Evolutionary conservation across 208 protist species (phyloP).

Genomic region (Wallacemonas sp.): DNA sequence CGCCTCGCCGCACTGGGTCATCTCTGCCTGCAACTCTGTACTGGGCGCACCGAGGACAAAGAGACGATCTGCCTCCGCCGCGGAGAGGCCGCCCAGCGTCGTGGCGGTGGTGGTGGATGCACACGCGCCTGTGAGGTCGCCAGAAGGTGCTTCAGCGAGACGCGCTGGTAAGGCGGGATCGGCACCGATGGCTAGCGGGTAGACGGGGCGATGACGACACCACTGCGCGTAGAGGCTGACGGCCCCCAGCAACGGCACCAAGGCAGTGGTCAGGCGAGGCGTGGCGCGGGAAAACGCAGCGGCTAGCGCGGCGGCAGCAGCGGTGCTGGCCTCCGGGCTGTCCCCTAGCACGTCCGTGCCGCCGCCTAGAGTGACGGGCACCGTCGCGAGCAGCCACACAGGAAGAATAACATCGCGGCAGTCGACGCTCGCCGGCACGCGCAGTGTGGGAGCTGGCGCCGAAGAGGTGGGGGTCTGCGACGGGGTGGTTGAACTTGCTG

Average conservation of each 20-base stretch:
- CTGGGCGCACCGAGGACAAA: not conserved
- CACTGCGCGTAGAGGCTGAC: not conserved
- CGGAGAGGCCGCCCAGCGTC: slow-evolving; percentile 1
- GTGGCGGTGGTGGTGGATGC: not conserved
- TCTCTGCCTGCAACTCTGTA: not conserved
- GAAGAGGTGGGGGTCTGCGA: too few species aligned
- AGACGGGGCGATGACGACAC: not conserved
- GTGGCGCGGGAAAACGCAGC: not conserved
- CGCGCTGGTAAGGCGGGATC: not conserved
- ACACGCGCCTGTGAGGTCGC: not conserved
- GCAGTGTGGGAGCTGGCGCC: too few species aligned
- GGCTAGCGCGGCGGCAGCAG: not conserved
- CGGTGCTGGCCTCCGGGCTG: too few species aligned
- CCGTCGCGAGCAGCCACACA: not conserved
- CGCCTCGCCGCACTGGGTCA: not conserved
- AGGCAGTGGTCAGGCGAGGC: not conserved
- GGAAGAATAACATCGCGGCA: not conserved
- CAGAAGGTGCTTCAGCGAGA: not conserved
- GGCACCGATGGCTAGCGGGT: not conserved
- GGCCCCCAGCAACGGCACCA: not conserved
- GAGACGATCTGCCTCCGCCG: not conserved
- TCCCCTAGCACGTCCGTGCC: not conserved
- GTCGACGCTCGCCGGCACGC: too few species aligned
- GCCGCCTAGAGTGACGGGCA: not conserved
- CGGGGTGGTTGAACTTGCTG: not conserved